Conservation (phyloP, 2,329 filamentous ascomycete species). For the Acrodontium crateriforme region DNA sequence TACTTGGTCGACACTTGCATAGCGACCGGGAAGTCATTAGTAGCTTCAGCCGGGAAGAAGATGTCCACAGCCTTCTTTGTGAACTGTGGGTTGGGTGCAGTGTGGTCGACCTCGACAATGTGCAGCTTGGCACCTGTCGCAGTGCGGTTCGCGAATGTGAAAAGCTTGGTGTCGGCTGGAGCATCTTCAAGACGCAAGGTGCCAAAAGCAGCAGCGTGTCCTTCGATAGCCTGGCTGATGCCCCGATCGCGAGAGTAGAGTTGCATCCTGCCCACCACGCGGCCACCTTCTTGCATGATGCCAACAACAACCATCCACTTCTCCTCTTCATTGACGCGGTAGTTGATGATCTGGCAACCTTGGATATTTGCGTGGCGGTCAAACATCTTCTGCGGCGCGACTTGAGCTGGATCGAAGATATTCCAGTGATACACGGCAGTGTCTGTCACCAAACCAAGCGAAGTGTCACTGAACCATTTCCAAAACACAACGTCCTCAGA, state of each 20-base stretch:
- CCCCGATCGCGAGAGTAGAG: conserved; percentile 91
- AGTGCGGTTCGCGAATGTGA: conserved; percentile 88
- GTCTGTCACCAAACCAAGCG: conserved; percentile 80
- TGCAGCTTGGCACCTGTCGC: conserved; percentile 87
- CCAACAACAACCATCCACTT: conserved; percentile 98
- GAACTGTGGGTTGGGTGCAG: conserved; percentile 76
- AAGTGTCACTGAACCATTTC: conserved; percentile 94
- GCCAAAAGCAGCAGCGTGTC: conserved; percentile 89
- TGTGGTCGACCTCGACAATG: conserved; percentile 93
- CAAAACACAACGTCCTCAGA: conserved; percentile 96
- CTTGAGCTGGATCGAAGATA: conserved; percentile 72
- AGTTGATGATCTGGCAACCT: conserved; percentile 98
- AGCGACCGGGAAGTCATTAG: conserved; percentile 93
- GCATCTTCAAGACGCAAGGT: conserved; percentile 80
- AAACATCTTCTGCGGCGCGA: conserved; percentile 76
- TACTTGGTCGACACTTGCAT: conserved; percentile 97
- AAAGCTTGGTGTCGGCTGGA: conserved; percentile 81
- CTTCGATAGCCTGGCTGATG: conserved; percentile 96
- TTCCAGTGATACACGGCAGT: conserved; percentile 95
- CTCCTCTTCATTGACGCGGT: conserved; percentile 85
- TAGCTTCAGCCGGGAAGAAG: conserved; percentile 90
- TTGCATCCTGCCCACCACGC: conserved; percentile 92
- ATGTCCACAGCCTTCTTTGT: conserved; percentile 94
- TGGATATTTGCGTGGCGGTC: conserved; percentile 83
- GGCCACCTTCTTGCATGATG: conserved; percentile 83